These are phyloP conservation scores for Coemansia sp. DNA, from an alignment of 371 early-diverging fungal genomes.

Conservation along the genomic window DNA sequence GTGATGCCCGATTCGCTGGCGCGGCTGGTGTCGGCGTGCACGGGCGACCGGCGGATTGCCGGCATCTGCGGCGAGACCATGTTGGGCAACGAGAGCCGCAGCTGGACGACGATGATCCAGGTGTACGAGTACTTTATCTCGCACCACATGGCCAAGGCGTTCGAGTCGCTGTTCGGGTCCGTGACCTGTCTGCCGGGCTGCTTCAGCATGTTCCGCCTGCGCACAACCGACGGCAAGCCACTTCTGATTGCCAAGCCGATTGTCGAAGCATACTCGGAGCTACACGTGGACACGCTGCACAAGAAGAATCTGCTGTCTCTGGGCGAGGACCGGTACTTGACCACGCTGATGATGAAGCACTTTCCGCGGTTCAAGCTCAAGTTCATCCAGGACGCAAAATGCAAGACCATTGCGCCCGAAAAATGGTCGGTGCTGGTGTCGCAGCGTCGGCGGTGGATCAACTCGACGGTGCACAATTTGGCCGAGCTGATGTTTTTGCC, in stretches of 20 bases:
- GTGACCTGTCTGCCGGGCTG: slow-evolving; percentile 97
- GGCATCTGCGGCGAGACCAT: slow-evolving; percentile 86
- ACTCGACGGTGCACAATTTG: slow-evolving; percentile 97
- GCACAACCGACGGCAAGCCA: slow-evolving; percentile 84
- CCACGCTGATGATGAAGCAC: slow-evolving; percentile 96
- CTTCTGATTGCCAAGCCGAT: slow-evolving; percentile 88
- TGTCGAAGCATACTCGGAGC: slow-evolving; percentile 90
- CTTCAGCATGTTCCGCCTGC: slow-evolving; percentile 94
- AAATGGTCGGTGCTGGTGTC: slow-evolving; percentile 87
- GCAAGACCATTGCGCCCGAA: slow-evolving; percentile 93
- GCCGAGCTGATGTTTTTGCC: slow-evolving; percentile 89
- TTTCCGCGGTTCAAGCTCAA: slow-evolving; percentile 94
- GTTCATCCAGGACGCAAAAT: slow-evolving; percentile 93
- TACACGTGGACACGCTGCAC: slow-evolving; percentile 94
- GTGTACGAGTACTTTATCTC: slow-evolving; percentile 96
- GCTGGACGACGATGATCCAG: slow-evolving; percentile 92
- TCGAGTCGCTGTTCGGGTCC: slow-evolving; percentile 92
- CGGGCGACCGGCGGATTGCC: slow-evolving; percentile 74
- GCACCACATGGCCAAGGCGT: slow-evolving; percentile 91
- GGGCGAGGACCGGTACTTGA: slow-evolving; percentile 98
- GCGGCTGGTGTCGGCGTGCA: slow-evolving; percentile 73
- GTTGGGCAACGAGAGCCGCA: slow-evolving; percentile 71
- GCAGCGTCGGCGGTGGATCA: slow-evolving; percentile 98
- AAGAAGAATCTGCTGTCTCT: slow-evolving; percentile 97
- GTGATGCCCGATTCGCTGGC: slow-evolving; percentile 75